phyloP scores from a whole-genome alignment of 177 flowering plant species.

The Telopea speciosissima region DNA sequence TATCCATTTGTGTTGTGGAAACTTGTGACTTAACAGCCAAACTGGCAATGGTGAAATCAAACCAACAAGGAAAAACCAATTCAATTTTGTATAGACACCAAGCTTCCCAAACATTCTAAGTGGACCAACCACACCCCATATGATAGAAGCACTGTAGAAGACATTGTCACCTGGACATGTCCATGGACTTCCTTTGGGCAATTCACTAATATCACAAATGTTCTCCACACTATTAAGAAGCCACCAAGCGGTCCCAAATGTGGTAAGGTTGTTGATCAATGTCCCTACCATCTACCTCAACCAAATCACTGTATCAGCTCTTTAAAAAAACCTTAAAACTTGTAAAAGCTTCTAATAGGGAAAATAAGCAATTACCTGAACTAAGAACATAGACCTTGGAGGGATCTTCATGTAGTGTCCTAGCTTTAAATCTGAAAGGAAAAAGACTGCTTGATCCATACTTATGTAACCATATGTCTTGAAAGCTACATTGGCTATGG shows the following conservation, averaged over 20 bases:
- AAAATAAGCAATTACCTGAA: constrained; percentile 33
- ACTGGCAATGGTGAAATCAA: constrained; percentile 31
- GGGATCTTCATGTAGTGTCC: constrained; percentile 86
- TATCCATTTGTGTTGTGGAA: constrained; percentile 50
- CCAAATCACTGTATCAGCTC: not conserved
- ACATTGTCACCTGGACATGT: constrained; percentile 17
- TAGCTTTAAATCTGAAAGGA: constrained; percentile 50
- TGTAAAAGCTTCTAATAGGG: no score
- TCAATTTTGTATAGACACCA: constrained; percentile 35
- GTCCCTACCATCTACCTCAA: not conserved
- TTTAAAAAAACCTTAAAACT: no score
- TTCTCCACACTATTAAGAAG: constrained; percentile 29
- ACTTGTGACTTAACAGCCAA: constrained; percentile 29
- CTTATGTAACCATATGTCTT: constrained; percentile 31
- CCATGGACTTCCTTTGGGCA: constrained; percentile 47
- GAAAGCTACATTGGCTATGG: constrained; percentile 30
- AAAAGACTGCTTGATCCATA: constrained; percentile 23
- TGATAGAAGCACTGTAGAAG: constrained; percentile 58
- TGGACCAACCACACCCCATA: constrained; percentile 70
- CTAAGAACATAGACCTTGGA: constrained; percentile 64
- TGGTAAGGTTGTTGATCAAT: constrained; percentile 27
- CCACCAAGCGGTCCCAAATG: constrained; percentile 56
- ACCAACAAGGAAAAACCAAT: constrained; percentile 40
- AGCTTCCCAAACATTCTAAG: constrained; percentile 38
- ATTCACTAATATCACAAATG: constrained; percentile 29